Base-by-base conservation (phyloP, 495 filamentous ascomycete species). In the Podospora australis region DNA sequence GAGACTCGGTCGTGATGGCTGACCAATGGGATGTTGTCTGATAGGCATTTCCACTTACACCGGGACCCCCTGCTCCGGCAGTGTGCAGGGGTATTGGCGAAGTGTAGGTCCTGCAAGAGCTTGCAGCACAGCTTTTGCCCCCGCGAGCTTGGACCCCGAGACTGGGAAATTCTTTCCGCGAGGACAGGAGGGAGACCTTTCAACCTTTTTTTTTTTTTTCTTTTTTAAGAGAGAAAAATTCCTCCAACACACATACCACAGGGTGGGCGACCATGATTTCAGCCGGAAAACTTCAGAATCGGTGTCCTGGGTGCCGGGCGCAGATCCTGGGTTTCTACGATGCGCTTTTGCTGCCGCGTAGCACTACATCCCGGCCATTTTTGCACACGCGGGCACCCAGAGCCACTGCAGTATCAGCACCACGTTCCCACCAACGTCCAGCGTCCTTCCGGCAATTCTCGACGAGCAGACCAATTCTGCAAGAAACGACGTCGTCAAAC, bases 231-330 rank as follows among this genome's bases (percentile, higher is more conserved):
- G 26, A 30, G 10, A 35, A 24, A 30, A 32, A 7, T 11, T 20
- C 24, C 17, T 19, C 43, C 36, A 46, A 26, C 39, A 24, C 36
- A 44, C 17, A 3, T 20, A 28, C 55, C n/a, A 3, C 26, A 34
- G 48, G 14, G 39, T 52, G 28, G 39, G 8, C 23, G 24, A 62
- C 20, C 39, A 78, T 77, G 74, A 52, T 78, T 38, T 70, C 70
- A 40, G 70, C 70, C 11, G 53, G 67, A n/a, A 72, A 68, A 50
- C 46, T 63, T 38, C 67, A 66, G 29, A 63, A 67, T 19, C 56
- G 74, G 25, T 78, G 75, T 51, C 68, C 71, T 45, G 65, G 68
- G 47, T 79, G 75, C 53, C 70, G 73, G 50, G 57, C 68, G 23
- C 72, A 70, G 26, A 50, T 78, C 21, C 56, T 74, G 21, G 63